Base-by-base conservation (phyloP, 805 yeast species). In the Spathaspora boniae region DNA sequence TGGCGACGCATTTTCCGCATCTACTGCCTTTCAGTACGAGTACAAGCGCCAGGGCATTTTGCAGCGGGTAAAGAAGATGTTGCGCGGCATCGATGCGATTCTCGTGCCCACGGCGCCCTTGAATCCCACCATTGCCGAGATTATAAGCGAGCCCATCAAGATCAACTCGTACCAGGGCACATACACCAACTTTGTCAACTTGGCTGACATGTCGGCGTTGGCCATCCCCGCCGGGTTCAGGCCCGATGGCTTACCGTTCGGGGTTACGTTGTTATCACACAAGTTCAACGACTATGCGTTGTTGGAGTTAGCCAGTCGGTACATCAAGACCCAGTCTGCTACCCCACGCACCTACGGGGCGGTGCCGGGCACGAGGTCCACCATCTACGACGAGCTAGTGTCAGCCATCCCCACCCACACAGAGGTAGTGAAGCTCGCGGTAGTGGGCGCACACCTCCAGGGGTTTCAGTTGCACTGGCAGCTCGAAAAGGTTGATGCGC, bases 401-500 rank as follows among this genome's bases (percentile, higher is more conserved):
- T 43, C 58, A 2, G 43, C 58, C 11, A 58, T 73, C 21, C 85
- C 84, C n/a, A 54, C 60, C 29, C 47, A 62, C 18, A 57, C 68
- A 1, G 44, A 60, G 22, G 65, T 74, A 7, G 68, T 87, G 41
- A 72, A 80, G 42, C 64, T 91, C 39, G 97, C 97, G 1, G 98
- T 93, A 24, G 98, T 91, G 31, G 98, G 98, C 37, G 97, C 97
- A 31, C 98, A 91, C 56, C 70, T 93, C 46, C 69, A 78, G 37
- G 96, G 96, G 1, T 75, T 87, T 70, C 88, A 88, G 31, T 71
- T 91, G 48, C 88, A 91, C 61, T 89, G 97, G 96, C 98, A 91
- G 66, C 70, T 91, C 42, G 82, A 84, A 49, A 76, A 83, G 56
- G 93, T 82, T 29, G 76, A 80, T 49, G 98, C 98, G 20, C 61